phyloP scores from a whole-genome alignment of 2,329 filamentous ascomycete species.

The Cryoendolithus antarcticus region DNA sequence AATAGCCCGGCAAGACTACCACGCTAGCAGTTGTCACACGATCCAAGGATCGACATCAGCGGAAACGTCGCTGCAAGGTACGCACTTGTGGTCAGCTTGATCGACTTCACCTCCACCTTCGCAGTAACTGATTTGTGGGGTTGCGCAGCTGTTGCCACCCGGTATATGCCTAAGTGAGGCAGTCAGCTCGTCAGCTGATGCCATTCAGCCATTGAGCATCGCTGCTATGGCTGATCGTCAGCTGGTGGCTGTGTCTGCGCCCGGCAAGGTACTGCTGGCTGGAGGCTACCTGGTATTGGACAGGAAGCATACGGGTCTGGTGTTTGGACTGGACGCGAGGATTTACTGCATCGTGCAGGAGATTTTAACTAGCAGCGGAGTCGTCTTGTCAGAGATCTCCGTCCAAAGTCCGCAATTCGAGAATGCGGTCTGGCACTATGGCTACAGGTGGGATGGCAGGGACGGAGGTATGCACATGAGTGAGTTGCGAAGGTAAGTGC shows the following conservation, averaged over 20 bases:
- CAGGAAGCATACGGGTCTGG: conserved; percentile 64
- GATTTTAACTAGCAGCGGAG: conserved; percentile 46
- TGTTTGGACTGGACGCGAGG: conserved; percentile 52
- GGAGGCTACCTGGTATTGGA: conserved; percentile 94
- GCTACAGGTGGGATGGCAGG: conserved; percentile 56
- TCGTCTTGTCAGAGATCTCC: conserved; percentile 57
- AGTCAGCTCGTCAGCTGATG: too few relatives aligned
- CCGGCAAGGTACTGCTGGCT: conserved; percentile 88
- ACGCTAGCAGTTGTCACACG: too few relatives aligned
- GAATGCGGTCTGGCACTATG: conserved; percentile 78
- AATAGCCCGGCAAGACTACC: too few relatives aligned
- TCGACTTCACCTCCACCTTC: too few relatives aligned
- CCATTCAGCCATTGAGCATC: too few relatives aligned
- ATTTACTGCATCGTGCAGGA: conserved; percentile 50
- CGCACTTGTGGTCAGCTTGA: too few relatives aligned
- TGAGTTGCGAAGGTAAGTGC: conserved; percentile 65
- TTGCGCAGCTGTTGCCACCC: too few relatives aligned
- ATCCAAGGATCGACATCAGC: too few relatives aligned
- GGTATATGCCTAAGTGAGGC: too few relatives aligned
- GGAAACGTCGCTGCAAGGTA: too few relatives aligned
- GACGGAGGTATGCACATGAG: conserved; percentile 71
- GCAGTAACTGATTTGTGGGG: too few relatives aligned
- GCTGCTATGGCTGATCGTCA: too few relatives aligned
- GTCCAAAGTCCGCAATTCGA: conserved; percentile 87
- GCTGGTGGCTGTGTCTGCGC: conserved; percentile 56